Evolutionary conservation across 2,329 filamentous ascomycete genomes (phyloP), one percentile per base, ranked within the genome.

Genomic region (Ascochyta viciae-villosae): DNA sequence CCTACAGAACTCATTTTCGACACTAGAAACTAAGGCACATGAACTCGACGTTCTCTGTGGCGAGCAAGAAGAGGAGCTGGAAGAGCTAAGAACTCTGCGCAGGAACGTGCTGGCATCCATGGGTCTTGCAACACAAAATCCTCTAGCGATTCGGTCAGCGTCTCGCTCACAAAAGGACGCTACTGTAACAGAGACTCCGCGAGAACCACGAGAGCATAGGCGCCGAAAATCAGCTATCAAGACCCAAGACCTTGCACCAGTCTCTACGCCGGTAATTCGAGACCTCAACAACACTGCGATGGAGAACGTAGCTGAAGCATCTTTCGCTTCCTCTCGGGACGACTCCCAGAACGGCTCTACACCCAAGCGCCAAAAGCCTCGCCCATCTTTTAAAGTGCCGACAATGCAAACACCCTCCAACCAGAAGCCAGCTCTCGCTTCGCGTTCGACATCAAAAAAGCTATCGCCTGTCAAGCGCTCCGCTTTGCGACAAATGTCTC

Each of bases 351-450:
- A 58, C n/a, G 66, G 67, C 12, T 75, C 75, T 2, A 74, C 71
- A 6, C 78, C 78, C 3, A 82, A 82, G 60, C 75, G 80, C 15
- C 57, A 71, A 1, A 78, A 75, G 49, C 68, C 74, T 24, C 67
- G 70, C 19, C 53, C 62, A 4, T 64, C 74, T 1, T 73, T 71
- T 58, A 74, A 71, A 41, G 58, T 65, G 6, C 66, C 73, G 24
- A 54, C 61, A 3, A 63, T 72, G 56, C 66, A 67, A 16, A 73
- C 70, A 39, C 65, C 74, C 2, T 65, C 66, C 22, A 55, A 50
- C 10, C 66, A 64, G 22, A 72, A 54, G 34, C 46, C 61, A 12
- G 50, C 38, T 8, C 22, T 54, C 1, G 27, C 43, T 2, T 58
- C 63, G 2, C 63, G 55, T 34, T 57, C 65, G 2, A 35, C 54